A percentile compares a stretch with the other conserved stretches of the same genome.
phyloP scores from a whole-genome alignment of 75 land plant species.

The Adiantum capillusveneris region DNA sequence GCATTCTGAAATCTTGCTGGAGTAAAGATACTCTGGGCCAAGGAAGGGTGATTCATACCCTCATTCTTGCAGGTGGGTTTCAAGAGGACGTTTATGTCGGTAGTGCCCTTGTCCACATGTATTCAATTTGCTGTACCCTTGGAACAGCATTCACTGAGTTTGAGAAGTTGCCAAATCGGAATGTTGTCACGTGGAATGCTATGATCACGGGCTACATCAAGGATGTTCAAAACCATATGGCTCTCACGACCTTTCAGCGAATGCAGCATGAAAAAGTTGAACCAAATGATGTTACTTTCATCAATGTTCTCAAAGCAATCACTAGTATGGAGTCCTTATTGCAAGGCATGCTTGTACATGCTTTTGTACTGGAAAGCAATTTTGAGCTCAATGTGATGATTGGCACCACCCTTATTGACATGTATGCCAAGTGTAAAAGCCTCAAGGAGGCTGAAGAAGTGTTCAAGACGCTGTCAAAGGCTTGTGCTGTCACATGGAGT shows the following conservation, averaged over 20 bases:
- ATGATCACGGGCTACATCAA: background rate
- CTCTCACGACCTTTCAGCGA: background rate
- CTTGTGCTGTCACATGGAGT: slow-evolving; percentile 2
- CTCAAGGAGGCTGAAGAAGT: background rate
- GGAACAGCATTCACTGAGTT: slow-evolving; percentile 3
- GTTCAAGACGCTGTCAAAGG: background rate
- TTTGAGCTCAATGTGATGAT: background rate
- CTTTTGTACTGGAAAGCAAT: background rate
- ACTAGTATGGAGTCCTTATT: background rate
- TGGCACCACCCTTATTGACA: slow-evolving; percentile 1
- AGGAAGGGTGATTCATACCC: background rate
- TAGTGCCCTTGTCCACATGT: background rate
- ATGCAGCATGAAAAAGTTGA: slow-evolving; percentile 4
- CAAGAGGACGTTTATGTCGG: background rate
- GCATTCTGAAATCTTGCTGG: background rate
- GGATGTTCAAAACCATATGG: background rate
- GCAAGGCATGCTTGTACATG: slow-evolving; percentile 48
- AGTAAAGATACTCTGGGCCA: background rate
- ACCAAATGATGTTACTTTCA: slow-evolving; percentile 18
- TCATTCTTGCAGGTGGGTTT: background rate
- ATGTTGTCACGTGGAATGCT: slow-evolving; percentile 7
- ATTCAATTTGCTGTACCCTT: background rate
- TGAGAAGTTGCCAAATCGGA: slow-evolving; percentile 8
- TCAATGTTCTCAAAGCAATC: slow-evolving; percentile 1
- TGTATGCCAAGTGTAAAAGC: slow-evolving; percentile 1